A percentile compares a stretch with the other conserved stretches of the same genome.
These are phyloP conservation scores for Aureobasidium leucospermi DNA, from an alignment of 2,329 filamentous ascomycete genomes.

Conservation along the genomic window DNA sequence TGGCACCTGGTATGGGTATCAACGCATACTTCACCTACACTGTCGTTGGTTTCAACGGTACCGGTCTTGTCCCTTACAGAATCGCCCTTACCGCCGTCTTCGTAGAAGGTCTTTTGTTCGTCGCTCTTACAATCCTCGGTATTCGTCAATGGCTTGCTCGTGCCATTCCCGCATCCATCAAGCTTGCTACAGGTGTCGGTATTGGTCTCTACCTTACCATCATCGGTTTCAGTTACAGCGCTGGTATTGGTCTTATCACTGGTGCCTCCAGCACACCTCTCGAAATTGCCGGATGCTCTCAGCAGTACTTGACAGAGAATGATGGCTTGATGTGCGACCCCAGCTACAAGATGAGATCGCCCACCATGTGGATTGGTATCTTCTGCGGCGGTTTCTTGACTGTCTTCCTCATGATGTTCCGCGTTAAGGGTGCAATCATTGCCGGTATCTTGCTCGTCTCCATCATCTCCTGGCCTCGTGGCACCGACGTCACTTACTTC, in stretches of 20 bases:
- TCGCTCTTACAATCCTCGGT: constrained; percentile 69
- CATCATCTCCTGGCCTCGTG: constrained; percentile 80
- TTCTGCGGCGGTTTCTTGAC: constrained; percentile 80
- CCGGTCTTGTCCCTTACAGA: constrained; percentile 63
- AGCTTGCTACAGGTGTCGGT: constrained; percentile 76
- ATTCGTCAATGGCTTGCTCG: constrained; percentile 84
- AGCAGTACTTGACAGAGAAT: constrained; percentile 33
- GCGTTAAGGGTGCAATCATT: constrained; percentile 81
- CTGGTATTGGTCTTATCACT: constrained; percentile 72
- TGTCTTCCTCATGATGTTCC: constrained; percentile 73
- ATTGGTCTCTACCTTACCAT: constrained; percentile 77
- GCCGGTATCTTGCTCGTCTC: constrained; percentile 75
- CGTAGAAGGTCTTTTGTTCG: constrained; percentile 80
- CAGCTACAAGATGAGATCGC: constrained; percentile 67
- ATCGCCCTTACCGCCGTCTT: constrained; percentile 81
- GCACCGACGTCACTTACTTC: constrained; percentile 72
- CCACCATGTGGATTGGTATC: constrained; percentile 81
- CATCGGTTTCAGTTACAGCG: constrained; percentile 69
- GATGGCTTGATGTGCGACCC: constrained; percentile 10
- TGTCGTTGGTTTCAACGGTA: constrained; percentile 70
- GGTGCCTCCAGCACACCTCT: constrained; percentile 62
- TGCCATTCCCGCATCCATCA: constrained; percentile 75
- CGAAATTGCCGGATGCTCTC: constrained; percentile 66
- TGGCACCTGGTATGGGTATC: constrained; percentile 71
- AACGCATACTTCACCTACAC: constrained; percentile 85